Percentiles rank a stretch among this genome's conserved stretches.
These are phyloP conservation scores for Zygoascus meyerae DNA, from an alignment of 1,139 yeast species.

Conservation along the genomic window DNA sequence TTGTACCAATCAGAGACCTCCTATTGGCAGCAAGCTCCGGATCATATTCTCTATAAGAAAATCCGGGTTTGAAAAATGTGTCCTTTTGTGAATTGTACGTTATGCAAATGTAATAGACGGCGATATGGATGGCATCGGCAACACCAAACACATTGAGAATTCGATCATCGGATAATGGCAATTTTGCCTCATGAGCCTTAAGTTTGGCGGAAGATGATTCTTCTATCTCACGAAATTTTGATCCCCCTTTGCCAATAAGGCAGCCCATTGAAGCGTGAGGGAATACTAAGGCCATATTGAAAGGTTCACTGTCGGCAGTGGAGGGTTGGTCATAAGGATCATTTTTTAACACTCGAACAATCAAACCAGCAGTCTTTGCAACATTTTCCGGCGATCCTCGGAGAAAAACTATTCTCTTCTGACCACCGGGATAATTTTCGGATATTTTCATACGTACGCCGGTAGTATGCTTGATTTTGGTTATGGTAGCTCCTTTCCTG, in stretches of 20 bases:
- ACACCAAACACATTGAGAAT: conserved; percentile 69
- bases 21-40: conserved; percentile 6
- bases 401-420: conserved; percentile 72
- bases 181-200: conserved; percentile 67
- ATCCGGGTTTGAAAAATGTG: background rate
- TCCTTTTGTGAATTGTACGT: conserved; percentile 34
- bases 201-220: conserved; percentile 76
- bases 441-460: conserved; percentile 68
- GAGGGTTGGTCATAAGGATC: conserved; percentile 67
- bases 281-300: conserved; percentile 56
- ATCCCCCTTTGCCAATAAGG: conserved; percentile 75
- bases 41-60: conserved; percentile 2
- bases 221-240: conserved; percentile 73
- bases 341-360: conserved; percentile 59
- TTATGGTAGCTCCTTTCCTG: conserved; percentile 67
- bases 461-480: conserved; percentile 59
- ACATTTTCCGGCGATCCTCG: conserved; percentile 76
- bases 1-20: background rate
- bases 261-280: conserved; percentile 83
- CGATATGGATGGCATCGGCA: conserved; percentile 83
- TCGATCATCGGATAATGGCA: conserved; percentile 79
- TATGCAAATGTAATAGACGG: conserved; percentile 66
- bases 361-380: conserved; percentile 75
- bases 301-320: conserved; percentile 47
- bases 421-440: conserved; percentile 66